phyloP scores from a whole-genome alignment of 139 green algal genomes.

The Micractinium conductrix region DNA sequence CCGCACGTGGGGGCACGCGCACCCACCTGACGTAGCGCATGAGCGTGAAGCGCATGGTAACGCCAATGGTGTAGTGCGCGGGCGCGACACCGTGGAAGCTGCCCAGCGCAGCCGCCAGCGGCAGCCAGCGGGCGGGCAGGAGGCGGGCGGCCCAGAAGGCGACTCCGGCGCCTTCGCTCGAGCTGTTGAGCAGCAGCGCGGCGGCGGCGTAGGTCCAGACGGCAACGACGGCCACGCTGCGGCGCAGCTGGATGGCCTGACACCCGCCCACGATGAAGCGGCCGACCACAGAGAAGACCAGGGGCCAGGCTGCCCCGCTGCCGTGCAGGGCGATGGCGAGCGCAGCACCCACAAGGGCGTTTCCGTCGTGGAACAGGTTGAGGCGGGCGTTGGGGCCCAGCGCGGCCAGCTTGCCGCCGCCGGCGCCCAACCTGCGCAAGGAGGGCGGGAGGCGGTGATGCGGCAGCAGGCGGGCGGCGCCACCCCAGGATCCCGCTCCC shows the following conservation, averaged over 20 bases:
- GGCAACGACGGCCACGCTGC: background rate
- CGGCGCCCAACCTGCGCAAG: background rate
- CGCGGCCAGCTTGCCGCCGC: background rate
- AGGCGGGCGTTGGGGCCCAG: slow-evolving; percentile 9
- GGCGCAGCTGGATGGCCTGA: background rate
- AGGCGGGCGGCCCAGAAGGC: background rate
- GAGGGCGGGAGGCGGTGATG: background rate
- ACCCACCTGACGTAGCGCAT: slow-evolving; percentile 13
- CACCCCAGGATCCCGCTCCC: background rate
- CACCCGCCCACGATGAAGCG: background rate
- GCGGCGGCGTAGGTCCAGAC: background rate
- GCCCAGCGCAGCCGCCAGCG: background rate
- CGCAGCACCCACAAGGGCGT: background rate
- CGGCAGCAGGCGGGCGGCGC: background rate
- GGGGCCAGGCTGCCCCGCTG: background rate
- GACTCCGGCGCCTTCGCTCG: background rate
- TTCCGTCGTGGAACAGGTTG: background rate
- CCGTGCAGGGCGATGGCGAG: slow-evolving; percentile 7
- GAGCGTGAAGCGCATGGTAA: slow-evolving; percentile 17
- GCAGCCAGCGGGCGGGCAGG: background rate
- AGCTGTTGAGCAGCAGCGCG: background rate
- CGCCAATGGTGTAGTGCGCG: background rate
- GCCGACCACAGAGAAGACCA: background rate
- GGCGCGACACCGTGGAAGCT: background rate
- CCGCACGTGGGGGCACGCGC: background rate